Conservation (phyloP, 257 asterid species). For the Apocynum venetum region DNA sequence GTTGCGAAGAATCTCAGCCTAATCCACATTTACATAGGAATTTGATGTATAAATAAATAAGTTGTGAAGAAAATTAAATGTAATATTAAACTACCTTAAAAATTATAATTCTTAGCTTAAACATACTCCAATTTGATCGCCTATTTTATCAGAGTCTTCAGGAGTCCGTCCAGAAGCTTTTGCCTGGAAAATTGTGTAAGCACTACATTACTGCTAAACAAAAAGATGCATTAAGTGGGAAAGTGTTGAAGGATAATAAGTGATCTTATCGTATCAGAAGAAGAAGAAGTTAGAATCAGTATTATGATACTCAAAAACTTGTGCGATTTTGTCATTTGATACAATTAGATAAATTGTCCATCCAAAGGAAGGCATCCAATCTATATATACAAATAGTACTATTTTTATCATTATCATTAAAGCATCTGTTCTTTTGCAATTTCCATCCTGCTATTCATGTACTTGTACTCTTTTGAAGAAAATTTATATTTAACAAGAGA, state of each 20-base stretch:
- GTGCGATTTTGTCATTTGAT: neutral
- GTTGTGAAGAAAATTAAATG: neutral
- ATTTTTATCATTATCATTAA: neutral
- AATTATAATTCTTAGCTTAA: conserved; percentile 14
- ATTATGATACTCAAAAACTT: neutral
- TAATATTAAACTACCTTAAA: neutral
- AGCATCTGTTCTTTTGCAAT: neutral
- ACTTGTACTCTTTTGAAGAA: neutral
- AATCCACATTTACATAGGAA: conserved; percentile 30
- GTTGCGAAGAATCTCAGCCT: conserved; percentile 80
- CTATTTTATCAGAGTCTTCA: conserved; percentile 55
- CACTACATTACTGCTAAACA: neutral
- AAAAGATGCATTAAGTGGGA: neutral
- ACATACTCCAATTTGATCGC: conserved; percentile 78
- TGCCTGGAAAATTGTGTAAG: conserved; percentile 47
- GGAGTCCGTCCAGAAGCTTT: conserved; percentile 85
- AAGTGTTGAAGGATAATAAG: neutral
- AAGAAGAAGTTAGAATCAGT: neutral
- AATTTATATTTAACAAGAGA: neutral
- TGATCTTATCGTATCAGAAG: neutral
- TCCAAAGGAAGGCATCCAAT: neutral
- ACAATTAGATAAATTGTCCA: neutral
- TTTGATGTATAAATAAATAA: conserved; percentile 20
- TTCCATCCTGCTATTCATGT: neutral
- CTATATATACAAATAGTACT: neutral